Conservation (phyloP, 2,329 filamentous ascomycete genomes). For the Ascocoryne sarcoides region DNA sequence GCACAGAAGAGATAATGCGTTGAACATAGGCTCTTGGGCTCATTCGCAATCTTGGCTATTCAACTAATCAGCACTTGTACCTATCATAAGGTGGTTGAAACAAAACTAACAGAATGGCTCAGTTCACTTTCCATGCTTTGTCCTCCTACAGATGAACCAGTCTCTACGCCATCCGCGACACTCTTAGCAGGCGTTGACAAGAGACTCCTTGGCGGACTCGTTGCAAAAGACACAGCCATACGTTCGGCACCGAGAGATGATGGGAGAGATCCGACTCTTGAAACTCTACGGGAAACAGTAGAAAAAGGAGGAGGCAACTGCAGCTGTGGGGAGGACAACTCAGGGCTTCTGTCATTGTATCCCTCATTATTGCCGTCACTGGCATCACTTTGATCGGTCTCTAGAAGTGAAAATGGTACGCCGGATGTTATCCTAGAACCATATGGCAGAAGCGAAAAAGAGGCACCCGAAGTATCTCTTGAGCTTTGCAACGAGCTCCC, state of each 20-base stretch:
- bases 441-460: too few relatives aligned
- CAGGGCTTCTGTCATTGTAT: background rate
- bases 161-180: background rate
- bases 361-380: too few relatives aligned
- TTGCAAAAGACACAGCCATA: constrained; percentile 1
- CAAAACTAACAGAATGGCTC: background rate
- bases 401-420: too few relatives aligned
- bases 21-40: background rate
- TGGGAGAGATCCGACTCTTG: constrained; percentile 16
- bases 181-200: background rate
- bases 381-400: too few relatives aligned
- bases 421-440: too few relatives aligned
- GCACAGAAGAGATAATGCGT: background rate
- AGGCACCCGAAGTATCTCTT: constrained; percentile 7
- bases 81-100: background rate
- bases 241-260: constrained; percentile 5
- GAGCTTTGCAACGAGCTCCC: constrained; percentile 22
- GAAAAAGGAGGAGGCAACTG: constrained; percentile 27
- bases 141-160: background rate
- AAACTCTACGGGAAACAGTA: constrained; percentile 16
- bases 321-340: constrained; percentile 14
- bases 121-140: background rate
- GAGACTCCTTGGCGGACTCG: constrained; percentile 10
- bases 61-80: background rate
- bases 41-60: background rate